Evolutionary conservation across 805 yeast genomes (phyloP), one percentile per base, ranked within the genome.

Genomic region (Starmerella vaccinii): DNA sequence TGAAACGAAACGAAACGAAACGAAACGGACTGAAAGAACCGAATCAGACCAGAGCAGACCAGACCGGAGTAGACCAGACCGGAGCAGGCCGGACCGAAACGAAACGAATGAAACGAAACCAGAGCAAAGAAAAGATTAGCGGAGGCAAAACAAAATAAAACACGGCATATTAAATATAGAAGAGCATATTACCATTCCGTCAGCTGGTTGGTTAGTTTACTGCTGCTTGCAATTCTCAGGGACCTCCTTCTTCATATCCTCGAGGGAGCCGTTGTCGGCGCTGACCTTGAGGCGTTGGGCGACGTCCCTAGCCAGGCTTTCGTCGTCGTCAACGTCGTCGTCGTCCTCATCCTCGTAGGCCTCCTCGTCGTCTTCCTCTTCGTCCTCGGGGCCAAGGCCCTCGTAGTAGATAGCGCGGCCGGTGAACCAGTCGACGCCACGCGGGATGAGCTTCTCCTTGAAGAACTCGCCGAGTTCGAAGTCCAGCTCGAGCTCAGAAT

Each of bases 341-440:
- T 75, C 82, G 24, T 73, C 80, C 13, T 76, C 85, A 3, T 76
- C 86, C 2, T 77, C 86, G 9, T 68, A 81, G 52, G 68, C 80
- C 2, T 72, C 82, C 2, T 75, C 85, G 2, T 74, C 82, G 2
- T 74, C 81, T 2, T 72, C 82, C 6, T 77, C 85, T 1, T 74
- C 84, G 15, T 76, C 84, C 6, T 71, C 80, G 2, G 71, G 80
- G 30, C 76, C 76, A 54, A 70, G 73, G 45, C 72, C 78, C 57
- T 77, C 82, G 64, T 77, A 84, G 51, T 84, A 95, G 52, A 90
- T 76, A 22, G 98, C 98, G 58, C 87, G 87, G 44, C 98, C 98
- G 9, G 98, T 90, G 68, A 88, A 92, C 97, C 98, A 92, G 67
- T 90, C 97, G 62, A 92, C 77, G 47, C 97, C 97, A 65, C 96